Evolutionary conservation across 2,329 filamentous ascomycete genomes (phyloP), one percentile per base, ranked within the genome.

Genomic region (Bisporella sp.): DNA sequence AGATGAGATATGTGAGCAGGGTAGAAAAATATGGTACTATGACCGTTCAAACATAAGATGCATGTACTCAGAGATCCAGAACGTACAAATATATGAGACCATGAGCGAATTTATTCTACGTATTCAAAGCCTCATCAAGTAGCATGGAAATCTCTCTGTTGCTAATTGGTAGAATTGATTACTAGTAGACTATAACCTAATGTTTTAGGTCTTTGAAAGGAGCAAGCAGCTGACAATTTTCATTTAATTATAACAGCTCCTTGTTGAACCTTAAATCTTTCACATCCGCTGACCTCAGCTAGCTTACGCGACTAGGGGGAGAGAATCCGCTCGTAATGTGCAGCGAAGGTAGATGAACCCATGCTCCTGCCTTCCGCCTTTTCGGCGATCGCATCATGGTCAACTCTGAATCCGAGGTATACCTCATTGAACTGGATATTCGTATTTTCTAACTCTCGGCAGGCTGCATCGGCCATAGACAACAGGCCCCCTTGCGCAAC

Each of bases 381-480:
- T 8, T 44, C 51, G 6, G 59, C 60, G 9, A 47, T 55, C 4
- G 49, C 57, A 48, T 64, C 62, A 4, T 60, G 51, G 48, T 64
- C 59, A 21, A 67, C 64, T 3, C 59, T 60, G 8, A 58, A 58
- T 44, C 39, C 55, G 2, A 71, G 64, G 47, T 67, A 70, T n/a
- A 69, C 57, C 50, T 71, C 69, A 48, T 70, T 69, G 57, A 70
- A 66, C 13, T 68, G 67, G 6, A 72, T 57, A 47, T 67, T 69
- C 4, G 64, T 66, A 0, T 58, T 48, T 8, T 45, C 46, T 31
- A 61, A 62, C 11, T 67, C 67, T 9, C 55, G 61, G 12, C 55
- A 55, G 2, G 66, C 68, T 12, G 59, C 63, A 5, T 48, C 60
- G 2, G 59, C 56, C 54, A 71, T 61, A 40, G 65, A 63, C 58